Conservation (phyloP, 805 yeast species). For the Zygosaccharomyces kombuchaensis region DNA sequence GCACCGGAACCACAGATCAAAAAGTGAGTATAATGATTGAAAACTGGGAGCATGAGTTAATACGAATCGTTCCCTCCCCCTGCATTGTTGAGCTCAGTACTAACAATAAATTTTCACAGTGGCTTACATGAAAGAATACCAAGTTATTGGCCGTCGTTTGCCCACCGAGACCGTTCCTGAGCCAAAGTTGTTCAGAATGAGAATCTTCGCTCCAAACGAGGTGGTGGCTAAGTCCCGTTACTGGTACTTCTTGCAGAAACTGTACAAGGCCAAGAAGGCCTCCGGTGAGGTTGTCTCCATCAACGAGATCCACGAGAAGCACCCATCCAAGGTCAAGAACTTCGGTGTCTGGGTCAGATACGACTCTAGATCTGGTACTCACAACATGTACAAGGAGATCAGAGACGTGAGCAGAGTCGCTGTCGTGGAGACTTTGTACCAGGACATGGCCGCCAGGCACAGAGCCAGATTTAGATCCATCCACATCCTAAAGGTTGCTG, state of each 20-base stretch:
- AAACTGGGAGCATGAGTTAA: neutral
- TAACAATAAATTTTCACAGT: conserved; percentile 37
- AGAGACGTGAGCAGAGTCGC: conserved; percentile 99
- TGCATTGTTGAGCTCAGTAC: conserved; percentile 2
- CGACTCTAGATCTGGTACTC: conserved; percentile 99
- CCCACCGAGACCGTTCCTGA: conserved; percentile 98
- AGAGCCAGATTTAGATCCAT: conserved; percentile 99
- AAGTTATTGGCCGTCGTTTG: conserved; percentile 99
- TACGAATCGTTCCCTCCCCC: neutral
- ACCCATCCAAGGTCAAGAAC: conserved; percentile 99
- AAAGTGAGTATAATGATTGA: conserved; percentile 5
- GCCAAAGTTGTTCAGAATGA: conserved; percentile 99
- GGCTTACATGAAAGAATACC: conserved; percentile 99
- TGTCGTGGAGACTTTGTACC: conserved; percentile 98
- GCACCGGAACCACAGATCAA: conserved; percentile 9
- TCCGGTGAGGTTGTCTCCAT: conserved; percentile 98
- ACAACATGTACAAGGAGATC: conserved; percentile 99
- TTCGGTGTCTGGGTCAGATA: conserved; percentile 99
- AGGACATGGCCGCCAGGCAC: conserved; percentile 99
- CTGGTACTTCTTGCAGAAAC: conserved; percentile 99
- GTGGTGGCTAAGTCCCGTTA: conserved; percentile 99
- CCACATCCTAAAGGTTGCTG: conserved; percentile 99
- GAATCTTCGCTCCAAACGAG: conserved; percentile 98
- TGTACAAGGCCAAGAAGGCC: conserved; percentile 99
- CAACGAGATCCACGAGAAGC: conserved; percentile 86